These are phyloP conservation scores for Funneliformis mosseae DNA, from an alignment of 192 early-diverging fungal genomes.

Conservation along the genomic window DNA sequence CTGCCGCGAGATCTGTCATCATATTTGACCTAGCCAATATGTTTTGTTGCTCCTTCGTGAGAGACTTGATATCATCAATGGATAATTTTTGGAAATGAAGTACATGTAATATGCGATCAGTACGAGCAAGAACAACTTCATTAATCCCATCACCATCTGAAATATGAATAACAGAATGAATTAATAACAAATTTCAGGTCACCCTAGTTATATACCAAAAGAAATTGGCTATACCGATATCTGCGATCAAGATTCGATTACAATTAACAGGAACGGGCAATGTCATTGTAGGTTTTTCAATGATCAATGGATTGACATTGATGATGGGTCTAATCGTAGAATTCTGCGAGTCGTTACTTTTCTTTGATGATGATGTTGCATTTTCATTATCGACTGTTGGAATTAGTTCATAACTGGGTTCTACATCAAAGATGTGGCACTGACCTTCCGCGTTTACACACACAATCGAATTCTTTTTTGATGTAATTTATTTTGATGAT, in stretches of 20 bases:
- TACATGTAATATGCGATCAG: conserved; percentile 58
- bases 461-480: conserved; percentile 56
- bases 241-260: conserved; percentile 57
- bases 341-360: not conserved
- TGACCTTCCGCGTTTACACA: conserved; percentile 59
- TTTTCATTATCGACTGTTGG: conserved; percentile 26
- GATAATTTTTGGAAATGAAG: conserved; percentile 41
- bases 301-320: conserved; percentile 29
- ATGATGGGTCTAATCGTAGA: not conserved
- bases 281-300: conserved; percentile 46
- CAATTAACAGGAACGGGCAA: conserved; percentile 61
- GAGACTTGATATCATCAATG: not conserved
- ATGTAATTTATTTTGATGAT: not conserved
- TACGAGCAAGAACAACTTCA: conserved; percentile 58
- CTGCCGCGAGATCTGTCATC: conserved; percentile 4
- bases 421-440: conserved; percentile 58
- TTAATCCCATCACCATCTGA: conserved; percentile 58
- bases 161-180: conserved; percentile 13
- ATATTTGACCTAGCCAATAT: not conserved
- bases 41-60: not conserved
- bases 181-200: not conserved
- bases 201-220: not conserved
- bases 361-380: conserved; percentile 26
- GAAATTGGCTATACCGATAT: conserved; percentile 46
- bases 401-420: not conserved